phyloP scores from a whole-genome alignment of 2,329 filamentous ascomycete species.

The Beauveria sp. region DNA sequence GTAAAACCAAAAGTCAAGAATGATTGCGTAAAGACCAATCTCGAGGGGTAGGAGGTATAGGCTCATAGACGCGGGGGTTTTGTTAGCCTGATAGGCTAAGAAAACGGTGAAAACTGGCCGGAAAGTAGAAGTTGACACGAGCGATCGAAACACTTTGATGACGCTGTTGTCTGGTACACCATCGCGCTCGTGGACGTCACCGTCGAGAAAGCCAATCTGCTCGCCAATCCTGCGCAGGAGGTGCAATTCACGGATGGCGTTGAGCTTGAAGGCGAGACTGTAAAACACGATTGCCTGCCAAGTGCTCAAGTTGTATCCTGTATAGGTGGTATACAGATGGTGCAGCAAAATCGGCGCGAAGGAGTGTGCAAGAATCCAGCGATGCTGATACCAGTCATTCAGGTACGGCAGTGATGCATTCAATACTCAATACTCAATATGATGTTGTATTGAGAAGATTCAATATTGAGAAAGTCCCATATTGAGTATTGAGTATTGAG shows the following conservation, averaged over 20 bases:
- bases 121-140: conserved; percentile 16
- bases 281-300: conserved; percentile 19
- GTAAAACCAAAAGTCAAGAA: conserved; percentile 27
- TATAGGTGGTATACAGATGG: conserved; percentile 11
- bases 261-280: conserved; percentile 22
- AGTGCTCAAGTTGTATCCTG: conserved; percentile 12
- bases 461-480: no score
- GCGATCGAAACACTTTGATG: conserved; percentile 17
- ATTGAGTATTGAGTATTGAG: no score
- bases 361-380: conserved; percentile 26
- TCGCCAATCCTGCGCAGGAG: conserved; percentile 24
- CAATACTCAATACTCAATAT: no score
- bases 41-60: conserved; percentile 24
- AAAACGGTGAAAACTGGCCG: conserved; percentile 19
- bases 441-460: no score
- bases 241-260: conserved; percentile 22
- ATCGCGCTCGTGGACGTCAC: conserved; percentile 26
- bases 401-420: no score
- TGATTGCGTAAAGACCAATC: conserved; percentile 25
- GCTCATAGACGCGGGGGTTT: conserved; percentile 13
- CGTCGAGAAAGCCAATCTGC: conserved; percentile 21
- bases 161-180: conserved; percentile 25
- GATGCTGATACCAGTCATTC: conserved; percentile 21
- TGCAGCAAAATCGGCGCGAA: conserved; percentile 19
- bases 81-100: conserved; percentile 18